Base-by-base conservation (phyloP, 192 early-diverging fungal genomes). In the Entophlyctis helioformis region DNA sequence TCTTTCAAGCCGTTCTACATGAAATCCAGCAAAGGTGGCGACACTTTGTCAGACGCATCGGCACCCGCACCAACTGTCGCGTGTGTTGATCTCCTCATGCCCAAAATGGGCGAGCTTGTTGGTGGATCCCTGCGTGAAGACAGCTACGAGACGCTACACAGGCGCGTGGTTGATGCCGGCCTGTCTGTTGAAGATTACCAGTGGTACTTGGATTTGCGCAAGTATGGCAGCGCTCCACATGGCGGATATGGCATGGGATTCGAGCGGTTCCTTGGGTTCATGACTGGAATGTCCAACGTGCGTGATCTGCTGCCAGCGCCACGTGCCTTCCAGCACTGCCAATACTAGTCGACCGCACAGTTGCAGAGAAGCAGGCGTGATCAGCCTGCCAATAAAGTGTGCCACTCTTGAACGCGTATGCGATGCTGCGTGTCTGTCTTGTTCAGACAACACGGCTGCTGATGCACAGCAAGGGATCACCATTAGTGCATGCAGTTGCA, bases 191-290 rank as follows among this genome's bases (percentile, higher is more conserved):
- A 80, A 2, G 81, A 80, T 11, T 81, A 84, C 57, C 74, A 82
- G 47, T 94, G 88, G 86, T 91, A 91, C 56, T 49, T 85, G 46
- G 81, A 85, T 56, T 47, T 94, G 49, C 73, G 88, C 54, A 74
- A 76, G 48, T 94, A 64, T 46, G 91, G 91, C n/a, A 66, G 71
- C 0, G 76, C 72, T 0, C 87, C 88, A 39, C 88, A 91, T 60
- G 88, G 87, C 6, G 91, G 91, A 15, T 94, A 76, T 69, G 91
- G 91, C 4, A 71, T 94, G 49, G 91, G 91, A 1, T 83, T 94
- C 51, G 90, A 94, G 50, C 60, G 90, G 16, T 83, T 80, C 36
- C 53, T 94, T 22, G 59, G 76, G 42, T 81, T 76, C 67, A 40
- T 90, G 2, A 87, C 83, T 24, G 88, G 88, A 3, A 60, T 87